phyloP scores from a whole-genome alignment of 345 rosid species.

The Euphorbia lathyris region DNA sequence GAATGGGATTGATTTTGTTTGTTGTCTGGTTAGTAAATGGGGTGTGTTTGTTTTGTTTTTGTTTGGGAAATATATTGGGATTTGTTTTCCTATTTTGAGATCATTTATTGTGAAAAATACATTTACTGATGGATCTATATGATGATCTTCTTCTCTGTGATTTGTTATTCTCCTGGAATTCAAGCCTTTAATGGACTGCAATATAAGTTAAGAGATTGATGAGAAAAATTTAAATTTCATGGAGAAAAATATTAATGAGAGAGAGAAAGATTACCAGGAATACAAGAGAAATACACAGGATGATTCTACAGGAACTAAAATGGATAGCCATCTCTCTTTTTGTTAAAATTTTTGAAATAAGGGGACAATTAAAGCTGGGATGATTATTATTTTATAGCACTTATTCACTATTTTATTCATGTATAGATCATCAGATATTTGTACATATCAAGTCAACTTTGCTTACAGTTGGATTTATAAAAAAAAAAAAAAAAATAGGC shows the following conservation, averaged over 20 bases:
- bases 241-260: background rate
- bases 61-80: constrained; percentile 38
- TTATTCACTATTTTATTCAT: too few species aligned
- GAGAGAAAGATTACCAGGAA: constrained; percentile 8
- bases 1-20: constrained; percentile 63
- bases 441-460: too few species aligned
- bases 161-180: constrained; percentile 11
- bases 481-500: too few species aligned
- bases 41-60: constrained; percentile 40
- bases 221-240: background rate
- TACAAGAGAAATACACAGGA: constrained; percentile 8
- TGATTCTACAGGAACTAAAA: constrained; percentile 1
- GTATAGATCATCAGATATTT: too few species aligned
- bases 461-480: too few species aligned
- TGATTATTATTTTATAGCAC: background rate
- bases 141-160: background rate
- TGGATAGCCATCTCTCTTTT: constrained; percentile 4
- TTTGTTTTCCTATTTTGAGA: constrained; percentile 41
- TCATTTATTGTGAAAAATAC: constrained; percentile 51
- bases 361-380: background rate
- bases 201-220: background rate
- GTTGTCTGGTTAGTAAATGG: constrained; percentile 49
- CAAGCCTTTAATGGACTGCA: constrained; percentile 13
- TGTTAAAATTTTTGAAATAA: background rate
- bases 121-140: constrained; percentile 37